A percentile compares a stretch with the other conserved stretches of the same genome.
Evolutionary conservation across 768 basidiomycete genomes (phyloP).

Genomic region (Roridomyces roridus): DNA sequence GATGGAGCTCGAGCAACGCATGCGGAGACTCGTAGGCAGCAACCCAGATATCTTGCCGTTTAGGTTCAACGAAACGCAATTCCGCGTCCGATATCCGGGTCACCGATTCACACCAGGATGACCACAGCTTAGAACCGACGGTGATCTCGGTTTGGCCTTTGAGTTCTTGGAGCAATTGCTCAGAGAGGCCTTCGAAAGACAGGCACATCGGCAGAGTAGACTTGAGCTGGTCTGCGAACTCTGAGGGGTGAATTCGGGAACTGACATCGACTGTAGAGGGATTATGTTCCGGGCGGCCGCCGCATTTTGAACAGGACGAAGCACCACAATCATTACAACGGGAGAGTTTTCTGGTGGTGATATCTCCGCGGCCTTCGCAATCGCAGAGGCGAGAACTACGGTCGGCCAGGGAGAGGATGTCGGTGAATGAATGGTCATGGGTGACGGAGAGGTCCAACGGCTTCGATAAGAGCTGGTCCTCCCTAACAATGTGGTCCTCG

Average conservation of each 20-base stretch:
- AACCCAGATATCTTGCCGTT: conserved; percentile 89
- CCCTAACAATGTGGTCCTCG: conserved; percentile 70
- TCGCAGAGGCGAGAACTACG: conserved; percentile 80
- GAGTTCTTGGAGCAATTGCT: conserved; percentile 57
- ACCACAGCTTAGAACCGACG: conserved; percentile 68
- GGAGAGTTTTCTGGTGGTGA: conserved; percentile 69
- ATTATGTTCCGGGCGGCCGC: conserved; percentile 90
- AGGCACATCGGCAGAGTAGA: conserved; percentile 88
- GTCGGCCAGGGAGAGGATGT: conserved; percentile 68
- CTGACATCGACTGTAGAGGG: conserved; percentile 59
- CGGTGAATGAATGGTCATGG: conserved; percentile 50
- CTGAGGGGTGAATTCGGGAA: conserved; percentile 69
- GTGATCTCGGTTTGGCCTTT: conserved; percentile 42
- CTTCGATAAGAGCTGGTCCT: conserved; percentile 66
- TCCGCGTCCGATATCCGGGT: conserved; percentile 62
- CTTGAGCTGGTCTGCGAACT: conserved; percentile 81
- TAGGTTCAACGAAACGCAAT: conserved; percentile 83
- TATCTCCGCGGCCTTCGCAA: conserved; percentile 89
- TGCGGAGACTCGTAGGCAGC: conserved; percentile 76
- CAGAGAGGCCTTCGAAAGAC: conserved; percentile 55
- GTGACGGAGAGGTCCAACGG: conserved; percentile 74
- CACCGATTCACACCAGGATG: conserved; percentile 71
- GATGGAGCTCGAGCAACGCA: conserved; percentile 75
- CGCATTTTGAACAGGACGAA: conserved; percentile 85
- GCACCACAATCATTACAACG: conserved; percentile 80